Conservation (phyloP, 169 alveolate species). For the Neospora caninum region DNA sequence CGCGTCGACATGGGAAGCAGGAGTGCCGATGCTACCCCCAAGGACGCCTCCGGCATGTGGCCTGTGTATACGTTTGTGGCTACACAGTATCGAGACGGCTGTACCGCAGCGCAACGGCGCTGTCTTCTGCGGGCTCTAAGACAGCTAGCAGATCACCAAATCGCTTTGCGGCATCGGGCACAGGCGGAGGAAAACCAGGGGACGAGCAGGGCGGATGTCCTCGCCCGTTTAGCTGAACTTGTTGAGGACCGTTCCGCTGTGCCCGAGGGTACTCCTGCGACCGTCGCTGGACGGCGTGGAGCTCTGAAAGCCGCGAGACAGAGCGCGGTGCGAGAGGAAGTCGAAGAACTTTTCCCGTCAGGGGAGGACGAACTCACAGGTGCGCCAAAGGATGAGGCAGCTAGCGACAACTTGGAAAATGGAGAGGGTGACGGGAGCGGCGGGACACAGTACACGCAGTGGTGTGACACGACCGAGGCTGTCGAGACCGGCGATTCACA, state of each 20-base stretch:
- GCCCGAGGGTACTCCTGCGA: background rate
- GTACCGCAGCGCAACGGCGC: background rate
- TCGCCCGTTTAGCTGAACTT: background rate
- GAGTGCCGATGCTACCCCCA: background rate
- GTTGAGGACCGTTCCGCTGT: constrained; percentile 9
- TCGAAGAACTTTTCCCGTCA: constrained; percentile 6
- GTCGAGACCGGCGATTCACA: background rate
- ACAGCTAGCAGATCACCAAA: background rate
- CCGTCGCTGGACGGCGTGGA: background rate
- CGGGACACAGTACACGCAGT: constrained; percentile 59
- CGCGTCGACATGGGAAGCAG: background rate
- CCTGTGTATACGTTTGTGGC: background rate
- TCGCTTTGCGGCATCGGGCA: background rate
- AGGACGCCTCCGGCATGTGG: background rate
- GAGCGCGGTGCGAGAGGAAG: constrained; percentile 4
- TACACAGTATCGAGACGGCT: background rate
- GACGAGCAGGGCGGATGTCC: background rate
- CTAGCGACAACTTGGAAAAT: background rate
- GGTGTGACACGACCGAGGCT: constrained; percentile 41
- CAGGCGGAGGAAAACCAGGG: background rate
- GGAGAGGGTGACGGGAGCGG: background rate
- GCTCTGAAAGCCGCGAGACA: background rate
- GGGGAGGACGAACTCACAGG: background rate
- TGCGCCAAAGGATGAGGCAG: background rate
- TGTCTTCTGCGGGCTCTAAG: background rate